Evolutionary conservation across 2,329 filamentous ascomycete species (phyloP), one percentile per base, ranked within the genome.

Genomic region (Hymenoscyphus occultus): DNA sequence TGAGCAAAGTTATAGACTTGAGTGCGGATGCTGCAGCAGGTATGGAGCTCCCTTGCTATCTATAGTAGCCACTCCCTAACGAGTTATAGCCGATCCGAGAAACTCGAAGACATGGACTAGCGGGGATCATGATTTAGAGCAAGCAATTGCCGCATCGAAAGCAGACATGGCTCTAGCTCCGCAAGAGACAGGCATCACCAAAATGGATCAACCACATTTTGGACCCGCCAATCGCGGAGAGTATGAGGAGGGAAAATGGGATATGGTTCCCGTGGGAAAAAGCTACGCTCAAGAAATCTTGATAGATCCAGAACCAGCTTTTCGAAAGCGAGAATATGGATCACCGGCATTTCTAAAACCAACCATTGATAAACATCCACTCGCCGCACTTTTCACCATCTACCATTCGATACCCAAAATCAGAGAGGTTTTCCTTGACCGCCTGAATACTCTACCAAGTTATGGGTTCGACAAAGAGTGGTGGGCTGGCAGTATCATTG

Each of bases 401-500:
- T 79, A 85, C 48, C 83, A 88, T 70, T 79, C 83, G 63, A 88
- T 89, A 31, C 86, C 86, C 0, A 74, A 85, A 0, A 80, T 80
- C 0, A 81, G 86, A 61, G 87, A 88, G 68, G 76, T 82, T 2
- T 76, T 89, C 13, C 78, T 89, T 2, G 73, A 76, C 31, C 77
- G 75, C 10, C 81, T 81, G 1, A 62, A 72, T 3, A 74, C 79
- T 5, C 76, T 80, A 2, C 70, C 76, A 1, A 80, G 77, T 40
- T 89, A 88, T 67, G 85, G 86, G 0, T 79, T 82, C 68, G 80
- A 84, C 68, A 77, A 77, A 13, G 81, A 85, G 65, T 89, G 86
- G 86, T 89, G 86, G 86, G 82, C 80, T 67, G 86, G 86, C 3
- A 78, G 81, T 58, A 73, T 78, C 9, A 87, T 88, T 45, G 68